Base-by-base conservation (phyloP, 371 early-diverging fungal species). In the Aphelidium insulamus region DNA sequence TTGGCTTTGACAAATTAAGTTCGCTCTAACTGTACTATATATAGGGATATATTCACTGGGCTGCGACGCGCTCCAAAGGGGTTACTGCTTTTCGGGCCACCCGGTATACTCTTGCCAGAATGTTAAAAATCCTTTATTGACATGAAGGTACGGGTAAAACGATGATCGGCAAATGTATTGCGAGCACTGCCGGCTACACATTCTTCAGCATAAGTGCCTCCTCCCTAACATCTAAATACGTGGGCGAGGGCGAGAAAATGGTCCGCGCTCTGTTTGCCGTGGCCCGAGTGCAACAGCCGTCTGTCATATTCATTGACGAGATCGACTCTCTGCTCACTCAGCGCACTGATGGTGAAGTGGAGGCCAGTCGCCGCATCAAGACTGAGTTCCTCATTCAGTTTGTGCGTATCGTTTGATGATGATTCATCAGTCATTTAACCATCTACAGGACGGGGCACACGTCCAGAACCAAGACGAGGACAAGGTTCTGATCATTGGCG, bases 181-280 rank as follows among this genome's bases (percentile, higher is more conserved):
- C 94, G 7, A 67, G 69, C 43, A 74, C 82, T 44, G 60, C 69
- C 21, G 62, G 69, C 2, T 79, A 87, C 2, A 85, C 84, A 1
- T 92, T 92, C 50, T 88, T 92, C 58, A 75, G 66, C 39, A 87
- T 91, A 40, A 69, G 71, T 41, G 69, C 83, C 1, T 79, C 83
- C 7, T 77, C 86, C 5, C 56, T 94, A 23, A 88, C 88, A 1
- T 78, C 80, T 9, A 91, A 91, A 47, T 94, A 87, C 86, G 71
- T 87, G 10, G 94, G 94, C 18, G 92, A 94, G 43, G 86, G 87
- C 23, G 95, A 92, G 38, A 88, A 88, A 51, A 77, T 91, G 82
- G 88, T 69, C 2, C 66, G 88, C 1, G 81, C 85, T 11, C 47
- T 94, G 26, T 94, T 94, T 59, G 77, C 82, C 0, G 73, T 88